Conservation (phyloP, 805 yeast species). For the Kuraishia borneana region DNA sequence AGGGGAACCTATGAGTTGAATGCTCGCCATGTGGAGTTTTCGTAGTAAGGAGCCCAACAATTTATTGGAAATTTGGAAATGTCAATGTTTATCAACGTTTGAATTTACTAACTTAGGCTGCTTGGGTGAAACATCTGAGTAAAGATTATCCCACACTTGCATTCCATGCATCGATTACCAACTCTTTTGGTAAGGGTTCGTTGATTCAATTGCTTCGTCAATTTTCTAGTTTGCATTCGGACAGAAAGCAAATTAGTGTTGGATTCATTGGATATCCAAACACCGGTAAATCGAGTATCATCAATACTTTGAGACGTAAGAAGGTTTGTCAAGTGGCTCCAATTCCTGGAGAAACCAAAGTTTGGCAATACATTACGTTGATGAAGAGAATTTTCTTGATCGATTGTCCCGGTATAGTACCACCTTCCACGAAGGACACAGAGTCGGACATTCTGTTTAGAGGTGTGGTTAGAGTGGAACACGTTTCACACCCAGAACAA, state of each 20-base stretch:
- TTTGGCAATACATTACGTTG: constrained; percentile 96
- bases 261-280: constrained; percentile 98
- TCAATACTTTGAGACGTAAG: constrained; percentile 86
- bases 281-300: constrained; percentile 95
- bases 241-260: constrained; percentile 91
- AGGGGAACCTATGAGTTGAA: constrained; percentile 82
- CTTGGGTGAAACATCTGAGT: constrained; percentile 95
- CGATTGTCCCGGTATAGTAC: constrained; percentile 99
- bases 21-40: constrained; percentile 29
- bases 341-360: constrained; percentile 97
- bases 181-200: constrained; percentile 96
- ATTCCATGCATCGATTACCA: constrained; percentile 94
- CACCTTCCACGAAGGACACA: constrained; percentile 82
- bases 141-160: constrained; percentile 91
- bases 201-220: constrained; percentile 88
- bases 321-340: constrained; percentile 97
- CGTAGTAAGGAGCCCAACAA: constrained; percentile 91
- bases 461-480: constrained; percentile 98
- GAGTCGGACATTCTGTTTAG: constrained; percentile 88
- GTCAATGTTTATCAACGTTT: constrained; percentile 1
- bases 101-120: constrained; percentile 51
- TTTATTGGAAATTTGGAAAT: constrained; percentile 2
- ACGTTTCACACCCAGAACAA: constrained; percentile 91
- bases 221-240: constrained; percentile 81
- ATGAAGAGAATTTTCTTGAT: constrained; percentile 93